Conservation (phyloP, 345 rosid genomes). For the Boechera retrofracta region DNA sequence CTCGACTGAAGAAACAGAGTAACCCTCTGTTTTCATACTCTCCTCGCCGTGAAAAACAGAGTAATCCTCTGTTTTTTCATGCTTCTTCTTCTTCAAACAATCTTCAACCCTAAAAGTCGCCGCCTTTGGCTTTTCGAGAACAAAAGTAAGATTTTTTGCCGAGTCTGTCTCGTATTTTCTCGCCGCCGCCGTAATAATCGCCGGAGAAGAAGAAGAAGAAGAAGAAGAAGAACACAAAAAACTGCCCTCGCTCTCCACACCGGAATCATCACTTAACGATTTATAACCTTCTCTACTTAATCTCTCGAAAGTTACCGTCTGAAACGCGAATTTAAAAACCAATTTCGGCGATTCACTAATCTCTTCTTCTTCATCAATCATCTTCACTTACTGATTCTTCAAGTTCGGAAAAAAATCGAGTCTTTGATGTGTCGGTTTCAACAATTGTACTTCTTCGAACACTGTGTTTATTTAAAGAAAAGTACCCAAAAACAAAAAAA, state of each 20-base stretch:
- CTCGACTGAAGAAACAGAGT: constrained; percentile 22
- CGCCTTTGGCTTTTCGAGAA: constrained; percentile 53
- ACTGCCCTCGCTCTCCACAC: constrained; percentile 12
- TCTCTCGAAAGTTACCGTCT: constrained; percentile 57
- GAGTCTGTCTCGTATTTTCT: constrained; percentile 51
- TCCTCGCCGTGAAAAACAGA: constrained; percentile 25
- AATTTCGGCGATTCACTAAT: constrained; percentile 54
- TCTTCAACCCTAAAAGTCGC: constrained; percentile 53
- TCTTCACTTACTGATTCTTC: not conserved
- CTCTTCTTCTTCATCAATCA: constrained; percentile 35
- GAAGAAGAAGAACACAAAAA: constrained; percentile 21
- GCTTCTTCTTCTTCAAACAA: constrained; percentile 8
- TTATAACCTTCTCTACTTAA: constrained; percentile 44
- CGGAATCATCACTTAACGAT: constrained; percentile 18
- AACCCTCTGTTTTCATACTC: not conserved
- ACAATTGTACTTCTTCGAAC: constrained; percentile 25
- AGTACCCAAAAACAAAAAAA: not conserved
- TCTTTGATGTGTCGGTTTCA: constrained; percentile 37
- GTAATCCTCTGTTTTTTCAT: constrained; percentile 13
- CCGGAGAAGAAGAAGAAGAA: constrained; percentile 43
- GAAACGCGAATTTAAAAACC: constrained; percentile 75
- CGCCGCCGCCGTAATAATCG: constrained; percentile 32
- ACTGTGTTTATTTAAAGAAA: constrained; percentile 41
- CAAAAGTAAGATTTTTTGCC: constrained; percentile 49
- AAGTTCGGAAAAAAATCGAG: constrained; percentile 5